These are phyloP conservation scores for Penicillium canescens DNA, from an alignment of 495 filamentous ascomycete genomes.

Conservation along the genomic window DNA sequence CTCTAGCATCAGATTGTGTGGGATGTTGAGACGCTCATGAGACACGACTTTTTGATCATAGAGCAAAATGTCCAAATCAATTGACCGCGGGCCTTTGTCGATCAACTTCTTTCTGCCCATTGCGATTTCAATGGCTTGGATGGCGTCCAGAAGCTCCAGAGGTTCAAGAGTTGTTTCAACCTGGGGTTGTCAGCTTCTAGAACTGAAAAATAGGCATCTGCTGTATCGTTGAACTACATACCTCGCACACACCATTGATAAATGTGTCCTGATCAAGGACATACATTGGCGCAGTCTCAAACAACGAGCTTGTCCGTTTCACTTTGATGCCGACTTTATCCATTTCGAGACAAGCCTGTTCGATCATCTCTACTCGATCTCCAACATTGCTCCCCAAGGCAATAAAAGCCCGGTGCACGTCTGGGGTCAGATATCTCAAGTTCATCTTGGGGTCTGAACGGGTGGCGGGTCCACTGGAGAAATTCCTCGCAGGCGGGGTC, in stretches of 20 bases:
- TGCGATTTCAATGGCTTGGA: constrained; percentile 78
- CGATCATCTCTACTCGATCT: constrained; percentile 79
- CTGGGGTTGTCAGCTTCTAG: constrained; percentile 42
- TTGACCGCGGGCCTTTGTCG: constrained; percentile 90
- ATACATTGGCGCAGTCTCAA: constrained; percentile 97
- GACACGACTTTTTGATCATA: constrained; percentile 70
- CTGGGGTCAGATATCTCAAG: constrained; percentile 10
- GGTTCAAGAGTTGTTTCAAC: constrained; percentile 79
- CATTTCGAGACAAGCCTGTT: constrained; percentile 78
- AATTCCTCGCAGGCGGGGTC: constrained; percentile 19
- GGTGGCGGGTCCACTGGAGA: constrained; percentile 23
- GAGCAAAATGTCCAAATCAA: constrained; percentile 91
- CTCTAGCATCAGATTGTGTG: constrained; percentile 83
- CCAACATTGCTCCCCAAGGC: constrained; percentile 94
- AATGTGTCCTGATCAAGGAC: constrained; percentile 84
- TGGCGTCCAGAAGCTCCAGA: constrained; percentile 68
- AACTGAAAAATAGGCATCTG: neutral
- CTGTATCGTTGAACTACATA: constrained; percentile 27
- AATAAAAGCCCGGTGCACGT: constrained; percentile 66
- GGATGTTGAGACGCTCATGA: constrained; percentile 74
- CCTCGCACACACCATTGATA: constrained; percentile 93
- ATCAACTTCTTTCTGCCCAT: constrained; percentile 81
- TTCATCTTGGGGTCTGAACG: constrained; percentile 28
- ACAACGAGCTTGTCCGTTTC: constrained; percentile 79
- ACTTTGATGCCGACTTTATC: constrained; percentile 68